A percentile compares a stretch with the other conserved stretches of the same genome.
phyloP scores from a whole-genome alignment of 768 basidiomycete species.

The Boletus sp. region DNA sequence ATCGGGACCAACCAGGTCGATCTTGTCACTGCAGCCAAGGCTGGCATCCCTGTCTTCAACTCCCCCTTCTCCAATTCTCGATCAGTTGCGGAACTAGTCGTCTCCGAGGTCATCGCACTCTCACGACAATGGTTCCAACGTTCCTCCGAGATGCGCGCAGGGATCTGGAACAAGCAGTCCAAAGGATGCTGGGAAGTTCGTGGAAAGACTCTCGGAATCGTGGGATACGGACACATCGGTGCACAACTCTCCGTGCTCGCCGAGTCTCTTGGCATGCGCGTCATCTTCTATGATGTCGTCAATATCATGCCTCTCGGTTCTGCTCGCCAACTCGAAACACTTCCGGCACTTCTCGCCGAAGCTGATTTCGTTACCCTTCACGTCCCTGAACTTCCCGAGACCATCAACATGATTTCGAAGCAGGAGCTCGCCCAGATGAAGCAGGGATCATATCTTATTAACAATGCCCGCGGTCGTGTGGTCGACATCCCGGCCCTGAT shows the following conservation, averaged over 20 bases:
- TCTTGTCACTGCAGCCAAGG: slow-evolving; percentile 71
- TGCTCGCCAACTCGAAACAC: slow-evolving; percentile 83
- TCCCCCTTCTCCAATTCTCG: slow-evolving; percentile 99
- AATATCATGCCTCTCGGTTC: slow-evolving; percentile 98
- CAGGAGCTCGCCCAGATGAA: slow-evolving; percentile 88
- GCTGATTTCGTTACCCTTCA: slow-evolving; percentile 96
- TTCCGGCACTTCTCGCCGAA: slow-evolving; percentile 66
- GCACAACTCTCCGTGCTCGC: slow-evolving; percentile 95
- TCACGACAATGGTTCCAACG: slow-evolving; percentile 94
- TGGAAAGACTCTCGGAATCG: slow-evolving; percentile 96
- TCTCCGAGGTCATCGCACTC: slow-evolving; percentile 89
- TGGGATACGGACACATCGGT: slow-evolving; percentile 99
- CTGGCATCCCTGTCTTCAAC: slow-evolving; percentile 98
- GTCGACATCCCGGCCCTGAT: slow-evolving; percentile 93
- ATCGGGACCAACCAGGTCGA: slow-evolving; percentile 99
- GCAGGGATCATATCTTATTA: slow-evolving; percentile 90
- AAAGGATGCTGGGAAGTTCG: slow-evolving; percentile 98
- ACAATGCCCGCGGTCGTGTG: slow-evolving; percentile 94
- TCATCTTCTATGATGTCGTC: slow-evolving; percentile 92
- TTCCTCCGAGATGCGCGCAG: slow-evolving; percentile 78
- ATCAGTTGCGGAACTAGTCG: slow-evolving; percentile 96
- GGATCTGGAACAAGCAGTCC: slow-evolving; percentile 98
- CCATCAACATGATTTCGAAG: slow-evolving; percentile 85
- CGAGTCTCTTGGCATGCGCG: slow-evolving; percentile 93
- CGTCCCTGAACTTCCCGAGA: slow-evolving; percentile 95